Evolutionary conservation across 2,329 filamentous ascomycete species (phyloP).

Genomic region (Botrytis porri): DNA sequence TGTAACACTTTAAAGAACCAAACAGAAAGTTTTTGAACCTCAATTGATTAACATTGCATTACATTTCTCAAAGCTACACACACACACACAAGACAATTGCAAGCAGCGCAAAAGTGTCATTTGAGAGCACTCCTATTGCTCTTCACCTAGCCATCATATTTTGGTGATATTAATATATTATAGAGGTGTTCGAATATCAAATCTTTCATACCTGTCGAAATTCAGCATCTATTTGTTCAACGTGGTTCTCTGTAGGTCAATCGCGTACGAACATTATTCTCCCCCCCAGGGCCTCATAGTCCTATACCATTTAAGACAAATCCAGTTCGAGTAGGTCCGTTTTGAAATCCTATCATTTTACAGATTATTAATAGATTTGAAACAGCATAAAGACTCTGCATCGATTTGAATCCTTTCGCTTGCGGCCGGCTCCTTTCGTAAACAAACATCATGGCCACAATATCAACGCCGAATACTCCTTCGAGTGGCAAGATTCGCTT

Average conservation of each 20-base stretch:
- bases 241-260: background rate
- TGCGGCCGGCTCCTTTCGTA: slow-evolving; percentile 8
- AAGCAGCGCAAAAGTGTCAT: background rate
- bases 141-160: background rate
- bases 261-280: background rate
- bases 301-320: background rate
- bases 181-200: background rate
- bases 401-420: slow-evolving; percentile 14
- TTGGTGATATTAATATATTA: background rate
- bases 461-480: slow-evolving; percentile 18
- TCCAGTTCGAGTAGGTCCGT: background rate
- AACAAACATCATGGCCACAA: slow-evolving; percentile 20
- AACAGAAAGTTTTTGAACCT: background rate
- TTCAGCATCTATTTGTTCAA: background rate
- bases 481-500: slow-evolving; percentile 47
- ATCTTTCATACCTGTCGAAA: background rate
- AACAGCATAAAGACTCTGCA: slow-evolving; percentile 2
- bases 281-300: background rate
- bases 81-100: background rate
- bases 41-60: background rate
- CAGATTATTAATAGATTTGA: slow-evolving; percentile 14
- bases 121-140: background rate
- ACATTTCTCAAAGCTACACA: background rate
- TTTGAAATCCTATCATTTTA: background rate
- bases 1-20: background rate